A percentile compares a stretch with the other conserved stretches of the same genome.
Conservation (phyloP, 2,329 filamentous ascomycete genomes). For the Penicillium sp. region DNA sequence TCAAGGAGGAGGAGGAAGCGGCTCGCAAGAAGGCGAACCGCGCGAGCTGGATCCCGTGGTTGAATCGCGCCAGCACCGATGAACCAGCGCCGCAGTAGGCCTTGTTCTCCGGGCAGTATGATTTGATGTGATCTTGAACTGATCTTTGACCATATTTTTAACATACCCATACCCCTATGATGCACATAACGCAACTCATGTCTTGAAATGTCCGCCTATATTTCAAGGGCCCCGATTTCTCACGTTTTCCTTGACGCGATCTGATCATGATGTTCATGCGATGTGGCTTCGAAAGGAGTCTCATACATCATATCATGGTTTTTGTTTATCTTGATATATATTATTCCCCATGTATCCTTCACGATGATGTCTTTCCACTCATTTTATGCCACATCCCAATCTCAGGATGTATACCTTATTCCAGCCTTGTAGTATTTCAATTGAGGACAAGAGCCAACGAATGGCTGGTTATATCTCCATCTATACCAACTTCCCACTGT, state of each 20-base stretch:
- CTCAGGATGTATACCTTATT: not conserved
- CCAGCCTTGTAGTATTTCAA: not conserved
- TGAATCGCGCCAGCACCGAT: conserved; percentile 35
- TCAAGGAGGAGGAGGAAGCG: conserved; percentile 41
- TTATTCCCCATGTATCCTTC: conserved; percentile 6
- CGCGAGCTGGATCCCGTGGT: conserved; percentile 48
- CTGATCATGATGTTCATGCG: conserved; percentile 9
- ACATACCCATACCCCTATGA: conserved; percentile 21
- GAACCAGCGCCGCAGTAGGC: conserved; percentile 18
- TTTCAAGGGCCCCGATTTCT: conserved; percentile 9
- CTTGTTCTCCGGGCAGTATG: conserved; percentile 10
- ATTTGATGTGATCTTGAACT: conserved; percentile 20
- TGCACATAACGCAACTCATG: conserved; percentile 23
- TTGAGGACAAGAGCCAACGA: not conserved
- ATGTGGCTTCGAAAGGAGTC: conserved; percentile 3
- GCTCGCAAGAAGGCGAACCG: conserved; percentile 46
- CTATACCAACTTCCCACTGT: not conserved
- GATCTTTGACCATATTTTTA: conserved; percentile 17
- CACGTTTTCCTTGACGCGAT: conserved; percentile 10
- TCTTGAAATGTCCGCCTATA: conserved; percentile 12
- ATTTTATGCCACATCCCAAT: not conserved
- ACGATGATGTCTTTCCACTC: conserved; percentile 3
- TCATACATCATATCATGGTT: not conserved
- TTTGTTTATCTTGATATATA: conserved; percentile 5
- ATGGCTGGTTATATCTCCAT: not conserved